phyloP scores from a whole-genome alignment of 768 basidiomycete genomes.

The Lentinula guzmanii region DNA sequence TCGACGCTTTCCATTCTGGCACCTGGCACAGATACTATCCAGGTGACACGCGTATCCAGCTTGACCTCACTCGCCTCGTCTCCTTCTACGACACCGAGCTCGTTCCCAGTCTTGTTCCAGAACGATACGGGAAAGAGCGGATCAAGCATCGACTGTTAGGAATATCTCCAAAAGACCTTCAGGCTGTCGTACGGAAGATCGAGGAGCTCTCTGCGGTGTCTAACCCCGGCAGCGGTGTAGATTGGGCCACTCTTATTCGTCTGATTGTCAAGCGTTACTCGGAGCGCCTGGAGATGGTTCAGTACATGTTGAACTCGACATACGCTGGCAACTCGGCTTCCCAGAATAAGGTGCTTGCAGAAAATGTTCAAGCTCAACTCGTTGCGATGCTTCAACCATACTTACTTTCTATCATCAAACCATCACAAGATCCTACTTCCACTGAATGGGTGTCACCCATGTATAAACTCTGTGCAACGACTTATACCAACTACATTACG shows the following conservation, averaged over 20 bases:
- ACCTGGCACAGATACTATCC: conserved; percentile 36
- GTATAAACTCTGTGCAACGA: conserved; percentile 24
- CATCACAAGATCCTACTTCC: neutral
- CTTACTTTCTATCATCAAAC: conserved; percentile 13
- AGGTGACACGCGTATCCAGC: conserved; percentile 34
- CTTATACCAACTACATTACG: conserved; percentile 22
- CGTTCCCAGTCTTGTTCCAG: conserved; percentile 27
- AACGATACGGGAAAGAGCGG: conserved; percentile 23
- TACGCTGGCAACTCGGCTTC: neutral
- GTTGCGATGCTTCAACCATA: conserved; percentile 27
- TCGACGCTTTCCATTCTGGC: conserved; percentile 25
- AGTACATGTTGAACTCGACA: conserved; percentile 25
- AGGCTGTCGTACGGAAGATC: conserved; percentile 18
- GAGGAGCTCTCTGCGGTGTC: conserved; percentile 16
- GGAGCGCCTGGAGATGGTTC: conserved; percentile 34
- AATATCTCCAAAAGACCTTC: conserved; percentile 22
- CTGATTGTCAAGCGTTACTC: conserved; percentile 36
- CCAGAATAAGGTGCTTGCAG: conserved; percentile 8
- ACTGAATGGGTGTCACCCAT: conserved; percentile 26
- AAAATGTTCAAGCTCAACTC: conserved; percentile 21
- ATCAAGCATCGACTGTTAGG: conserved; percentile 28
- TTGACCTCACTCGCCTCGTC: conserved; percentile 34
- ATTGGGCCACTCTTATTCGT: conserved; percentile 34
- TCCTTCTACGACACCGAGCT: conserved; percentile 37
- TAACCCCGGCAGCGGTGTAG: conserved; percentile 20